These are phyloP conservation scores for Yamadazyma aaseri DNA, from an alignment of 1,139 yeast genomes.

Conservation along the genomic window DNA sequence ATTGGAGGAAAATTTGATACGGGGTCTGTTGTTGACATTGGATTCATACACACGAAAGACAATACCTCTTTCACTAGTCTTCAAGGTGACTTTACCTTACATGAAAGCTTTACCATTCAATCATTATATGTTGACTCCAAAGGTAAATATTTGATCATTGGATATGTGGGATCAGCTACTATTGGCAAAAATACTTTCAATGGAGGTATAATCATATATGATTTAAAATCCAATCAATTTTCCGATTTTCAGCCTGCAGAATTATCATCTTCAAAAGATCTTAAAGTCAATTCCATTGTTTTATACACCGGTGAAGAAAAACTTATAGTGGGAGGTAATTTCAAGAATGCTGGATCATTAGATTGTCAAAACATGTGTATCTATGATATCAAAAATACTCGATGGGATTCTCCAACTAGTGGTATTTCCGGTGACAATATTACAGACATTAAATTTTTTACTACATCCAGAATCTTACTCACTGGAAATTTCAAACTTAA, in stretches of 20 bases:
- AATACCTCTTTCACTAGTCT: slow-evolving; percentile 23
- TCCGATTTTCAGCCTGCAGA: slow-evolving; percentile 49
- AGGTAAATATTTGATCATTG: slow-evolving; percentile 43
- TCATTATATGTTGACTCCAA: slow-evolving; percentile 41
- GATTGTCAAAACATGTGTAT: slow-evolving; percentile 67
- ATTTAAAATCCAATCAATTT: slow-evolving; percentile 39
- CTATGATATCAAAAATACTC: slow-evolving; percentile 54
- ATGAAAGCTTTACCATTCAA: slow-evolving; percentile 33
- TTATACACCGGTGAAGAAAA: slow-evolving; percentile 49
- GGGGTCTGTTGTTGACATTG: slow-evolving; percentile 21
- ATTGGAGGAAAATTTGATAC: slow-evolving; percentile 49
- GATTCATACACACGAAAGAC: slow-evolving; percentile 35
- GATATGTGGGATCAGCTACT: slow-evolving; percentile 48
- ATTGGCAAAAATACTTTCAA: slow-evolving; percentile 21
- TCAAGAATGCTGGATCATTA: slow-evolving; percentile 57
- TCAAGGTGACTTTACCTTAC: slow-evolving; percentile 39
- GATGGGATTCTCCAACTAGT: slow-evolving; percentile 52
- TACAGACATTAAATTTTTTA: slow-evolving; percentile 52
- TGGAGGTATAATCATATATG: slow-evolving; percentile 54
- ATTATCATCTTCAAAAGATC: slow-evolving; percentile 27
- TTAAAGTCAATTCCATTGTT: slow-evolving; percentile 52
- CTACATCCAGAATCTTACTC: slow-evolving; percentile 50
- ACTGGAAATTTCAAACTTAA: slow-evolving; percentile 59
- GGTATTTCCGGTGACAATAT: slow-evolving; percentile 51
- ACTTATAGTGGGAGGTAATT: slow-evolving; percentile 76